Conservation (phyloP, 768 basidiomycete species). For the Nidula microcarpa region DNA sequence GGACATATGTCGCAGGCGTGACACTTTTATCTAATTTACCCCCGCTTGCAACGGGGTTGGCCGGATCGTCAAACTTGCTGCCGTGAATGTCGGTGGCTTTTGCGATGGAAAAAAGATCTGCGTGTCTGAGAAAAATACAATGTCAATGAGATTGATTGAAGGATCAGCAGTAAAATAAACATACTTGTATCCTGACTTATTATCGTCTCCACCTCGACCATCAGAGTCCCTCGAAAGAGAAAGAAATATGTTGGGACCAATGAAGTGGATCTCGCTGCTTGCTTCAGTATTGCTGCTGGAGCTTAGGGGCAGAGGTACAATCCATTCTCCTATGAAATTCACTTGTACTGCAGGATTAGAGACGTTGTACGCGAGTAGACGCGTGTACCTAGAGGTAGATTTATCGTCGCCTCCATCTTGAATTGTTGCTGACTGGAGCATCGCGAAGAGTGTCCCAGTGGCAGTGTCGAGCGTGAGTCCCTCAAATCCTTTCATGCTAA, state of each 20-base stretch:
- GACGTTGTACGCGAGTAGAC: slow-evolving; percentile 55
- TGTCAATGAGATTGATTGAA: too few species aligned
- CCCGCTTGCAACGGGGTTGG: slow-evolving; percentile 44
- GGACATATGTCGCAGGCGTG: slow-evolving; percentile 48
- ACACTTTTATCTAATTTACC: slow-evolving; percentile 46
- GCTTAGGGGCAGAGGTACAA: slow-evolving; percentile 54
- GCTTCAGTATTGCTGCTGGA: slow-evolving; percentile 46
- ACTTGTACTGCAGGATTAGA: slow-evolving; percentile 28
- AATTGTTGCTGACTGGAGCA: slow-evolving; percentile 60
- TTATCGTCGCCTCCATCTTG: slow-evolving; percentile 58
- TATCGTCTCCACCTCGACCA: slow-evolving; percentile 51
- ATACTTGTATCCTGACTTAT: slow-evolving; percentile 52
- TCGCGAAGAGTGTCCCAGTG: slow-evolving; percentile 50
- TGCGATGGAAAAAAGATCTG: slow-evolving; percentile 55
- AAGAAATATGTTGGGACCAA: slow-evolving; percentile 52
- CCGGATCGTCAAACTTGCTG: slow-evolving; percentile 50
- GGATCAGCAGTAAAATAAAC: slow-evolving; percentile 1
- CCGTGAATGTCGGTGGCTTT: slow-evolving; percentile 60
- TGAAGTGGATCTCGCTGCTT: slow-evolving; percentile 57
- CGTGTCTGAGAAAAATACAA: slow-evolving; percentile 33
- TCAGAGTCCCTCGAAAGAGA: slow-evolving; percentile 57
- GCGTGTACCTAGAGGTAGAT: slow-evolving; percentile 46
- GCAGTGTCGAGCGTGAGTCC: slow-evolving; percentile 49
- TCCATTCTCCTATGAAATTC: slow-evolving; percentile 50
- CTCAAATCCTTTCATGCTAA: slow-evolving; percentile 44